These are phyloP conservation scores for Ambrosia hybrid DNA, from an alignment of 140 eudicot species.

Conservation along the genomic window DNA sequence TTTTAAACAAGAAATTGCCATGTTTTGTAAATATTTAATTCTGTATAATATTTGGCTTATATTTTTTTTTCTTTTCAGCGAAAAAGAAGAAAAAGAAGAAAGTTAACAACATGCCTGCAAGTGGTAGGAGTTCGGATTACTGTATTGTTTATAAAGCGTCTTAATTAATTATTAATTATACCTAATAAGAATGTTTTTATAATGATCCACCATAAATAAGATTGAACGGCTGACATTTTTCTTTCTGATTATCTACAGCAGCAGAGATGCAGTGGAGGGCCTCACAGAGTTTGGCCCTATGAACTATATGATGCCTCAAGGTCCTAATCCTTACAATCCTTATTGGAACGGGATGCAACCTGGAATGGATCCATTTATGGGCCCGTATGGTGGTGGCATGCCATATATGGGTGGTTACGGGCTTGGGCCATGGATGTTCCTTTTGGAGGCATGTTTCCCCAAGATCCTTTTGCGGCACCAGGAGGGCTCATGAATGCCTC, in stretches of 20 bases:
- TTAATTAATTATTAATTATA: background rate
- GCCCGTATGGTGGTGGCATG: slow-evolving; percentile 62
- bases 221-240: slow-evolving; percentile 2
- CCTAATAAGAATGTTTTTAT: background rate
- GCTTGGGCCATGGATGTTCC: slow-evolving; percentile 75
- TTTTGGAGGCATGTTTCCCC: slow-evolving; percentile 71
- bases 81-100: slow-evolving; percentile 96
- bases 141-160: background rate
- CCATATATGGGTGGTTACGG: slow-evolving; percentile 80
- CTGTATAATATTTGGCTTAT: slow-evolving; percentile 7
- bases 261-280: slow-evolving; percentile 91
- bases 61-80: slow-evolving; percentile 41
- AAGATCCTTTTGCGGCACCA: slow-evolving; percentile 82
- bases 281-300: slow-evolving; percentile 44
- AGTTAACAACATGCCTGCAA: slow-evolving; percentile 48
- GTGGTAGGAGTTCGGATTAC: slow-evolving; percentile 43
- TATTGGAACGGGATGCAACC: slow-evolving; percentile 82
- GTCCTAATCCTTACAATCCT: slow-evolving; percentile 70
- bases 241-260: slow-evolving; percentile 36
- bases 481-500: slow-evolving; percentile 61
- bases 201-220: background rate
- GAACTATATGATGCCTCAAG: slow-evolving; percentile 79
- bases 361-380: slow-evolving; percentile 63
- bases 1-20: slow-evolving; percentile 24
- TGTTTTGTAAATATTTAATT: background rate